Base-by-base conservation (phyloP, 2,329 filamentous ascomycete species). In the Chrysosporium queenslandicum region DNA sequence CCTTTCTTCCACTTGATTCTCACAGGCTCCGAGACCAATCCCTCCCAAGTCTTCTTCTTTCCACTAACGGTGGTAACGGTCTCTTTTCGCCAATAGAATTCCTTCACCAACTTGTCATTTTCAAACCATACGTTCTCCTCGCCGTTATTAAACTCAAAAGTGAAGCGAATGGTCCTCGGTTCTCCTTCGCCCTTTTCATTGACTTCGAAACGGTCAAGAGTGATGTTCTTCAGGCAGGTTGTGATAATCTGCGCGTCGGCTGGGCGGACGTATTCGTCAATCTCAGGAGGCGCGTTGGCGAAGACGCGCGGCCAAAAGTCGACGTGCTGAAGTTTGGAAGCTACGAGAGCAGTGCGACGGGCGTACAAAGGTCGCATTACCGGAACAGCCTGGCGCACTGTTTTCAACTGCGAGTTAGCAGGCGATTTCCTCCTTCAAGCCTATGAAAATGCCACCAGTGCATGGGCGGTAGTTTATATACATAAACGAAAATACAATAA, bases 231-330 rank as follows among this genome's bases (percentile, higher is more conserved):
- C 53, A 97, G 81, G 50, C 77, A 75, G 37, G 79, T 76, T 57
- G 83, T 78, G 54, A 97, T 79, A 56, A 92, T 73, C 3, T 60
- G 61, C 7, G 78, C 77, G 73, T 97, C 91, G 46, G 79, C 78
- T 40, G 87, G 85, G 66, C 88, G 83, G 66, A 97, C 85, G 76
- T 84, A 89, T 70, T 88, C 83, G 71, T 95, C 89, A 61, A 98
- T 79, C 58, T 95, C 88, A 43, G 79, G 77, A 1, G 90, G 89
- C 2, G 86, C 83, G 72, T 89, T 85, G 74, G 94, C 87, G 67
- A 97, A 78, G 53, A 96, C 90, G 54, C 94, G 80, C n/a, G 87
- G 77, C 92, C 92, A 97, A 80, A 97, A 98, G 73, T 87, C 82
- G 61, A 82, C 80, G 9, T 60, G 55, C 54, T 67, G 56, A 14